Conservation (phyloP, 2,329 filamentous ascomycete species). For the Orbilia oligospora region DNA sequence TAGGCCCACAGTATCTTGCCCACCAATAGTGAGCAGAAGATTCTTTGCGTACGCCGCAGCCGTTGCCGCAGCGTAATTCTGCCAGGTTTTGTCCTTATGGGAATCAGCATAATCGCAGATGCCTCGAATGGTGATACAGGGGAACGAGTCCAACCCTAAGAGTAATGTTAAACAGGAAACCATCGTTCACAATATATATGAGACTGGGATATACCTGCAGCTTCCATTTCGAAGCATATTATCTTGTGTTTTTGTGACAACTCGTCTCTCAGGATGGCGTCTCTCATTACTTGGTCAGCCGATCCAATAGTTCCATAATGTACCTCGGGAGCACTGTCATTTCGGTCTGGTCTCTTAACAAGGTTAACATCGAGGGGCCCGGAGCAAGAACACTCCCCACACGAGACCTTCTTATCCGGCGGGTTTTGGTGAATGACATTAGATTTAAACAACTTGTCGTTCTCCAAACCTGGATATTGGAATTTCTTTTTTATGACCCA, state of each 20-base stretch:
- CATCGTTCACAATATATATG: no score
- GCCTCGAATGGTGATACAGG: slow-evolving; percentile 5
- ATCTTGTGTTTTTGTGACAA: slow-evolving; percentile 8
- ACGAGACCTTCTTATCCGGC: background rate
- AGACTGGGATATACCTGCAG: slow-evolving; percentile 24
- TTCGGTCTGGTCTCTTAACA: background rate
- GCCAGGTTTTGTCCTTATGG: slow-evolving; percentile 26
- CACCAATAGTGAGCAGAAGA: background rate
- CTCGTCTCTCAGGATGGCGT: slow-evolving; percentile 5
- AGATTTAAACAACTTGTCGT: background rate
- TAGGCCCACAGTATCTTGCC: background rate
- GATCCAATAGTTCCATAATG: slow-evolving; percentile 26
- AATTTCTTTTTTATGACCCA: background rate
- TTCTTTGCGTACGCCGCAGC: slow-evolving; percentile 20
- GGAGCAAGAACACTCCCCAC: background rate
- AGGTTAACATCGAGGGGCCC: background rate
- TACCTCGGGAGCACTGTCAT: background rate
- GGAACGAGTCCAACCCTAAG: slow-evolving; percentile 19
- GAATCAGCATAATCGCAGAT: slow-evolving; percentile 23
- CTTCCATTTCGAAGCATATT: slow-evolving; percentile 13
- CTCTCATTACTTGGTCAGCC: slow-evolving; percentile 13
- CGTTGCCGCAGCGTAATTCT: slow-evolving; percentile 18
- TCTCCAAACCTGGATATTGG: slow-evolving; percentile 1
- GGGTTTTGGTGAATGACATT: background rate
- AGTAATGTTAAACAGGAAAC: background rate